These are phyloP conservation scores for Taiozyma sp. DNA, from an alignment of 1,139 yeast species.

Conservation along the genomic window DNA sequence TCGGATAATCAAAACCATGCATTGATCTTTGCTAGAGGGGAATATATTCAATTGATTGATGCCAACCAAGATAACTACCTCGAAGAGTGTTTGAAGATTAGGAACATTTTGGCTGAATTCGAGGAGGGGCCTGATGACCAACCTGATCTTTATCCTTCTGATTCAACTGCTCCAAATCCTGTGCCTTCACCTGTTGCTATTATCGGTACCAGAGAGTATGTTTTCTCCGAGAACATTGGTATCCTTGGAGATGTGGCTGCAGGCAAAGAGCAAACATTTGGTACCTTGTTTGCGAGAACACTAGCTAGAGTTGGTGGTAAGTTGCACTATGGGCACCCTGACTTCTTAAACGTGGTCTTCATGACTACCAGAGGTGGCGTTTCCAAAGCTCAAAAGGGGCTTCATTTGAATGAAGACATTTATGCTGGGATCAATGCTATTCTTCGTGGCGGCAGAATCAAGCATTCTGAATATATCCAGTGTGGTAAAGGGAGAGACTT, in stretches of 20 bases:
- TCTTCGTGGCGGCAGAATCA: constrained; percentile 70
- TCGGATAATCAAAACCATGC: constrained; percentile 75
- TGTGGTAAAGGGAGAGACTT: constrained; percentile 82
- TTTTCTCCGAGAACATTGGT: constrained; percentile 72
- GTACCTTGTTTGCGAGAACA: constrained; percentile 70
- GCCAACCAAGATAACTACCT: constrained; percentile 98
- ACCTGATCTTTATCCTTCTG: constrained; percentile 67
- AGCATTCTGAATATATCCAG: constrained; percentile 73
- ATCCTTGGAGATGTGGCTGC: constrained; percentile 76
- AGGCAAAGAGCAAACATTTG: constrained; percentile 74
- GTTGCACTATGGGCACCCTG: constrained; percentile 75
- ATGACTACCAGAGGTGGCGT: constrained; percentile 78
- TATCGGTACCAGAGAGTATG: constrained; percentile 72
- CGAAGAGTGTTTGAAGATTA: constrained; percentile 97
- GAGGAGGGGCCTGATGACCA: constrained; percentile 90
- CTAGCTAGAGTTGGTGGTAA: constrained; percentile 72
- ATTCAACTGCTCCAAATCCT: constrained; percentile 47
- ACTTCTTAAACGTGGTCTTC: constrained; percentile 62
- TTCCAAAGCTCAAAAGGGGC: constrained; percentile 69
- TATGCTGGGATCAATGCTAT: constrained; percentile 73
- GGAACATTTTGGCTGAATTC: constrained; percentile 96
- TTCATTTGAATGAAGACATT: constrained; percentile 72
- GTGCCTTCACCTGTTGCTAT: constrained; percentile 65
- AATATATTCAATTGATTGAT: constrained; percentile 88
- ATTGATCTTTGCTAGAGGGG: constrained; percentile 69